Base-by-base conservation (phyloP, 139 green algal species). In the Chlamydomonas schloesseri region DNA sequence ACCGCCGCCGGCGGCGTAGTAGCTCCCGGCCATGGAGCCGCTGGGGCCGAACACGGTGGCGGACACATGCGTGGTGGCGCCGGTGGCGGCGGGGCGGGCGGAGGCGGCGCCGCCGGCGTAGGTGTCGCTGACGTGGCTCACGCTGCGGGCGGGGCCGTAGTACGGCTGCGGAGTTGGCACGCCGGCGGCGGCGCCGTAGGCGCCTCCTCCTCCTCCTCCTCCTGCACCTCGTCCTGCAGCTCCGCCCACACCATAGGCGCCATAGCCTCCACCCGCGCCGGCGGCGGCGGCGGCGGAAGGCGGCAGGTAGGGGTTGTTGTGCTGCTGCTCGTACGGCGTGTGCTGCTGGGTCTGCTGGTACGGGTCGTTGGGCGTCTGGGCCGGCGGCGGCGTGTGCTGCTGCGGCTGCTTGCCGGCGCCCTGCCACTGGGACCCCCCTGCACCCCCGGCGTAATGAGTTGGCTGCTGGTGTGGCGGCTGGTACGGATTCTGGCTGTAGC, bases 61-160 rank as follows among this genome's bases (percentile, higher is more conserved):
- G 60, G 60, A 73, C 2, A 83, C 76, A 37, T 83, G 76, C 33
- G 50, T 82, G 20, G 57, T 58, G 57, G 31, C 36, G 69, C 28
- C 64, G 50, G 50, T 50, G 46, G 42, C 42, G 8, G 42, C 8
- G 42, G 42, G 42, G 42, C 42, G 42, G 42, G 42, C 42, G 42
- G 42, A n/a, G n/a, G n/a, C n/a, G n/a, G n/a, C n/a, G n/a, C n/a
- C 31, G 31, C 67, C 75, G 9, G 23, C 55, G 28, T 33, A 73
- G 55, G 37, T 57, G 55, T 55, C 42, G 11, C 53, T 72, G 75
- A 83, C 55, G 57, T 83, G 75, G 17, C 47, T 50, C 20, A 71
- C 55, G 2, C 55, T 10, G 21, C 47, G 14, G 26, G 74, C 42
- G 55, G 55, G 55, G 55, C 55, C 20, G 55, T 50, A 8, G 55